Evolutionary conservation across 345 rosid species (phyloP), one percentile per base, ranked within the genome.

Genomic region (Melaleuca quinquenervia): DNA sequence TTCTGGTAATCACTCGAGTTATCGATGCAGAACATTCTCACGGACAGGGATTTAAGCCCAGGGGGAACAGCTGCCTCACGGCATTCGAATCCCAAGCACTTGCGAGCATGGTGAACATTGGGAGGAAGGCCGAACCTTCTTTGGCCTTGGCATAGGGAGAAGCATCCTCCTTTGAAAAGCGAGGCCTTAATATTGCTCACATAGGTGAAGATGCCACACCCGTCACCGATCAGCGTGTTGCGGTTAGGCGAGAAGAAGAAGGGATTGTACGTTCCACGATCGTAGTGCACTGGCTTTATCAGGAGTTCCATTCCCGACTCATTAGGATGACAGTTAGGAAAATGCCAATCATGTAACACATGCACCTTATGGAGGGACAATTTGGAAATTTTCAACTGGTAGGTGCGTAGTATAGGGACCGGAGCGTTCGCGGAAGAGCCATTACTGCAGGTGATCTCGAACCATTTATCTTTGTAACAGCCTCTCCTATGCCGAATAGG

Each of bases 51-150:
- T 52, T 60, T 75, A 15, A 86, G 87, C 24, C 88, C 89, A 6
- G 18, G 22, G 4, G 86, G 88, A 8, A 89, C 62, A 48, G 70
- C 55, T 20, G 88, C 16, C 36, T 83, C 64, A 16, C 89, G 76
- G 84, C 89, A 89, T 8, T 60, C 58, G 50, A 87, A 55, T 22
- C 89, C 89, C 12, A 82, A 32, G 32, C 87, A 86, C 52, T 27
- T 14, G 13, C 48, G 48, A 21, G 45, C 29, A 20, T 26, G 84
- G 27, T 52, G 18, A 1, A 22, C 26, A 3, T 11, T 8, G 3
- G 45, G 6, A 24, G 24, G 4, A 32, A 86, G 36, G 53, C 54
- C 74, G 11, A 24, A 74, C 16, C 27, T 7, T 0, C 56, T 82
- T n/a, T 50, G 10, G 48, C n/a, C 24, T 21, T 13, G 22, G 55